A percentile compares a stretch with the other conserved stretches of the same genome.
Conservation (phyloP, 768 basidiomycete species). For the Pisolithus marmoratus region DNA sequence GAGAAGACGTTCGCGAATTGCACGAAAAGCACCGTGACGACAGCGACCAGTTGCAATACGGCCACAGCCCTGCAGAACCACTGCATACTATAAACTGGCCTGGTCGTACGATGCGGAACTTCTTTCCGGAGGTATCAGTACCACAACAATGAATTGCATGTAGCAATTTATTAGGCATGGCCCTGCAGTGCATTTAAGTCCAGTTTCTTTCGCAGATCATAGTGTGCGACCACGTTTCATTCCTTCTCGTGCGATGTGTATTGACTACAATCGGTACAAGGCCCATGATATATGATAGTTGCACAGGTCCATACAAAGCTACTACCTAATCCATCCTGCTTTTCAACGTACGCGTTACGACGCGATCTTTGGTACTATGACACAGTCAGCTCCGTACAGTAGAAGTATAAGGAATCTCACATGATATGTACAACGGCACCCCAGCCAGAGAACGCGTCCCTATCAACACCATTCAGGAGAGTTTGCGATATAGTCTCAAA, state of each 20-base stretch:
- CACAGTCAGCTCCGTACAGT: slow-evolving; percentile 4
- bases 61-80: neutral
- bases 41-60: neutral
- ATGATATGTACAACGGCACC: slow-evolving; percentile 93
- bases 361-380: slow-evolving; percentile 61
- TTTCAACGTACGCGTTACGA: slow-evolving; percentile 82
- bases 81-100: too few relatives aligned
- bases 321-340: slow-evolving; percentile 78
- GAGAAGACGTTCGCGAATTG: neutral
- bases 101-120: too few relatives aligned
- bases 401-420: slow-evolving; percentile 43
- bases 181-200: too few relatives aligned
- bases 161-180: too few relatives aligned
- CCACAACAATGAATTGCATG: too few relatives aligned
- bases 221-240: too few relatives aligned
- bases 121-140: too few relatives aligned
- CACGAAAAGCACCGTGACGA: neutral
- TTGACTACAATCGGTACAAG: neutral
- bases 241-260: neutral
- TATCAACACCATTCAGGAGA: slow-evolving; percentile 88
- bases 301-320: neutral
- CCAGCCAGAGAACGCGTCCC: slow-evolving; percentile 97
- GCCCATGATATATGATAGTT: slow-evolving; percentile 2
- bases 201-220: too few relatives aligned
- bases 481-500: slow-evolving; percentile 99